Evolutionary conservation across 1,284 basidiomycete species (phyloP).

Genomic region (Trametes polyzona): DNA sequence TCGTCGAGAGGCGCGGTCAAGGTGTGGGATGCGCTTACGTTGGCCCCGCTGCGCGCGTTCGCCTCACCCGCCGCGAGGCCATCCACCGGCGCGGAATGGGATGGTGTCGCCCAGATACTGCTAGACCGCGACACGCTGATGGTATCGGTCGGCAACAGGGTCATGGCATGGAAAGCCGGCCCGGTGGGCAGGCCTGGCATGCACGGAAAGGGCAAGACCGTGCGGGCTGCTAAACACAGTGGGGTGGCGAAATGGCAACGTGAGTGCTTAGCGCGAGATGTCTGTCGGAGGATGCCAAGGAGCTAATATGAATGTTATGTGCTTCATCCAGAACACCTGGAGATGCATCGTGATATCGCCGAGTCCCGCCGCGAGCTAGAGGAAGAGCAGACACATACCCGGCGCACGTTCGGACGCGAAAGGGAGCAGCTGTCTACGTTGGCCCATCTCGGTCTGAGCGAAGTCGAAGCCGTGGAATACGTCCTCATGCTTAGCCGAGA

Average conservation of each 20-base stretch:
- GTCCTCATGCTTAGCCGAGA: conserved; percentile 86
- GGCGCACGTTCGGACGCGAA: conserved; percentile 49
- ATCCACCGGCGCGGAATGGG: conserved; percentile 42
- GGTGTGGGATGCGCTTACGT: conserved; percentile 71
- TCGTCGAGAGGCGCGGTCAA: conserved; percentile 64
- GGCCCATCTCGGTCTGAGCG: conserved; percentile 71
- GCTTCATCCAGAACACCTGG: conserved; percentile 56
- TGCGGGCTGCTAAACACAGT: conserved; percentile 38
- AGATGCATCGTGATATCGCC: conserved; percentile 66
- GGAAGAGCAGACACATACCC: conserved; percentile 46
- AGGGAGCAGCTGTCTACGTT: conserved; percentile 61
- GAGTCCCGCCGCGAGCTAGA: conserved; percentile 61
- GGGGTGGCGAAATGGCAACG: conserved; percentile 52
- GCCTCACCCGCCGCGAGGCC: conserved; percentile 47
- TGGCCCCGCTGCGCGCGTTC: conserved; percentile 59
- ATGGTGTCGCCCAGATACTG: conserved; percentile 64
- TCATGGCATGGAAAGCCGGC: conserved; percentile 74
- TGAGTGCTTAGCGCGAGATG: conserved; percentile 42
- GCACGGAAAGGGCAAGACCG: conserved; percentile 40
- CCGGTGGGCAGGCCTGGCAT: conserved; percentile 39
- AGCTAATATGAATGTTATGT: conserved; percentile 22
- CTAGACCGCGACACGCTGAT: conserved; percentile 67
- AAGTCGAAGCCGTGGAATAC: conserved; percentile 82
- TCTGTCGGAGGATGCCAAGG: conserved; percentile 32
- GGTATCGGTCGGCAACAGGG: conserved; percentile 62